Conservation (phyloP, 2,329 filamentous ascomycete species). For the Ascochyta pisi region DNA sequence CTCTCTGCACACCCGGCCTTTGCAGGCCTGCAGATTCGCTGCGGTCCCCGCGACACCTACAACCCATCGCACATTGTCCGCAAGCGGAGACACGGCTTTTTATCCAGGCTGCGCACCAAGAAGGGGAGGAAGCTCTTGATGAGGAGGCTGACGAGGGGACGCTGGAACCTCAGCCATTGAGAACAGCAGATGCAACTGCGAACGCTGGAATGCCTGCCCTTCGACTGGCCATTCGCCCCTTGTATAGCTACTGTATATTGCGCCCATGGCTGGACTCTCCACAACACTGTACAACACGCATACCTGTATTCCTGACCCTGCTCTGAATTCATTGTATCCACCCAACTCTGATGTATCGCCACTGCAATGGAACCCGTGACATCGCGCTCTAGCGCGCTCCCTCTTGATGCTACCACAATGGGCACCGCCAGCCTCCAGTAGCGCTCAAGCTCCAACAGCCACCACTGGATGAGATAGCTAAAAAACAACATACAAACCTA, state of each 20-base stretch:
- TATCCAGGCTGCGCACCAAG: constrained; percentile 60
- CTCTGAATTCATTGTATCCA: too few species aligned
- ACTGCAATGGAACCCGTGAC: background rate
- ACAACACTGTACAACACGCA: constrained; percentile 1
- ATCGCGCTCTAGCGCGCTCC: background rate
- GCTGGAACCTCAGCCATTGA: constrained; percentile 50
- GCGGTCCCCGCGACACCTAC: constrained; percentile 62
- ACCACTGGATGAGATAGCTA: too few species aligned
- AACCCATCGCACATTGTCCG: constrained; percentile 65
- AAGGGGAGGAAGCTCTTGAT: constrained; percentile 62
- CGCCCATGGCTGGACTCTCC: constrained; percentile 3
- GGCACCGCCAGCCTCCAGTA: background rate
- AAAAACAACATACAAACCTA: too few species aligned
- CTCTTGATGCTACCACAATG: background rate
- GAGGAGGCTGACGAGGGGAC: constrained; percentile 61
- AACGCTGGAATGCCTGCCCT: too few species aligned
- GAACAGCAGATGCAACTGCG: background rate
- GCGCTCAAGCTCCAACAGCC: background rate
- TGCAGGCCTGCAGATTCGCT: constrained; percentile 51
- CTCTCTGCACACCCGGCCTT: constrained; percentile 48
- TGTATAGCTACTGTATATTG: constrained; percentile 24
- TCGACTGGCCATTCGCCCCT: background rate
- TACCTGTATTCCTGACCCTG: too few species aligned
- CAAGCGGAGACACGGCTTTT: constrained; percentile 68
- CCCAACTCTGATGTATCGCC: too few species aligned